phyloP scores from a whole-genome alignment of 1,139 yeast species.

The Suhomyces panamericanus region DNA sequence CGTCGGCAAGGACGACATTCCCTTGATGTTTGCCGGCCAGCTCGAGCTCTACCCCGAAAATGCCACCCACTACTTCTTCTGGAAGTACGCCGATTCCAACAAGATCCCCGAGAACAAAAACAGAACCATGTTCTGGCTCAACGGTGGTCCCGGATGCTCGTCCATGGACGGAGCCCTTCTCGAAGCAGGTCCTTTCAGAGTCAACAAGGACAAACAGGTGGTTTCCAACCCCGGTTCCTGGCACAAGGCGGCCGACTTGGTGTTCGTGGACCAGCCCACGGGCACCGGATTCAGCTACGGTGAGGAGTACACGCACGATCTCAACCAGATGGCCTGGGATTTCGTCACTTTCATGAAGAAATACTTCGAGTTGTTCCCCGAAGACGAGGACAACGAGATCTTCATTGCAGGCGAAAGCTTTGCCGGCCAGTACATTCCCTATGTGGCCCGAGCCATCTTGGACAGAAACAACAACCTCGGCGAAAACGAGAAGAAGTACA shows the following conservation, averaged over 20 bases:
- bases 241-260: constrained; percentile 75
- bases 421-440: constrained; percentile 97
- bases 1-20: constrained; percentile 34
- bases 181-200: constrained; percentile 88
- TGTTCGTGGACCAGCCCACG: constrained; percentile 92
- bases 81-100: constrained; percentile 56
- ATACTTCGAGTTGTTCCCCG: constrained; percentile 74
- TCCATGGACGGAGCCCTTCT: constrained; percentile 96
- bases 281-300: constrained; percentile 89
- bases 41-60: constrained; percentile 54
- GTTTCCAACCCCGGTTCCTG: constrained; percentile 74
- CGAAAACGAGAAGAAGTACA: constrained; percentile 26
- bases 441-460: constrained; percentile 66
- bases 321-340: constrained; percentile 58
- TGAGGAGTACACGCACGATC: constrained; percentile 54
- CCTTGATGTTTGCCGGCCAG: constrained; percentile 74
- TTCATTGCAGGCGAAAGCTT: constrained; percentile 92
- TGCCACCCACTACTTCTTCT: constrained; percentile 72
- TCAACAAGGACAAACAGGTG: constrained; percentile 46
- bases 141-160: constrained; percentile 98
- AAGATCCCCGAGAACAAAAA: constrained; percentile 32
- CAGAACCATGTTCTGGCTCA: constrained; percentile 76
- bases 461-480: constrained; percentile 40
- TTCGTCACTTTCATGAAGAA: constrained; percentile 65
- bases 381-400: constrained; percentile 62